Evolutionary conservation across 352 stramenopile species (phyloP), one percentile per base, ranked within the genome.

Genomic region (Globisporangium nodosum): DNA sequence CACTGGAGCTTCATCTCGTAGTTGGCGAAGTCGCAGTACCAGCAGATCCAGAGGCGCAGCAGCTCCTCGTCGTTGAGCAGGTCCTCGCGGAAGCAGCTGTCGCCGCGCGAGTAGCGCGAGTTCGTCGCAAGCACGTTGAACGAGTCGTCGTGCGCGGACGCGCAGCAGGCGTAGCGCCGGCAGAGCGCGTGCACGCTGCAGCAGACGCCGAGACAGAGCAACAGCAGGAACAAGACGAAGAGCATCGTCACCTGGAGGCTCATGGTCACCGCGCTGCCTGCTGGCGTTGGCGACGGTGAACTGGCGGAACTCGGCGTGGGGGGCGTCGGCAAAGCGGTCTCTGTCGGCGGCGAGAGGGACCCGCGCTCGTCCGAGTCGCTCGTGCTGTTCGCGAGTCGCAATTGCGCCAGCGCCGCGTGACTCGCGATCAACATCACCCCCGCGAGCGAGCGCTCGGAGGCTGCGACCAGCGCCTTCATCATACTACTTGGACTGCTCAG

Each of bases 11-110:
- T 82, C 52, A 79, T 66, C 51, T 81, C 71, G 61, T 83, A 85
- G 66, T 85, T 85, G 58, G 70, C 73, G 50, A 85, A 85, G 52
- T 82, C 70, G 53, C 75, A 85, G 49, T 73, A 67, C 52, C 67
- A 70, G 52, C 75, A 85, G 46, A 73, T 74, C 73, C 75, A 85
- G 5, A 85, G 71, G 0, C 69, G 68, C 52, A 69, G 51, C 15
- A 83, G 58, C 57, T 85, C 75, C 33, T 85, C 71, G n/a, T 79
- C 69, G 42, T 69, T 69, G 30, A 85, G 53, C 39, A 85, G 45
- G 48, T 85, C 75, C 50, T 85, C 70, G 27, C 68, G 73, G 55
- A 77, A 85, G 58, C 61, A 72, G 52, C 55, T 69, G 35, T 40
- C 49, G 2, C 60, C 66, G 27, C 65, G 65, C 8, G 65, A 66